Percentiles rank a stretch among this genome's conserved stretches.
These are phyloP conservation scores for Ceratocystis albifundus DNA, from an alignment of 2,329 filamentous ascomycete genomes.

Conservation along the genomic window DNA sequence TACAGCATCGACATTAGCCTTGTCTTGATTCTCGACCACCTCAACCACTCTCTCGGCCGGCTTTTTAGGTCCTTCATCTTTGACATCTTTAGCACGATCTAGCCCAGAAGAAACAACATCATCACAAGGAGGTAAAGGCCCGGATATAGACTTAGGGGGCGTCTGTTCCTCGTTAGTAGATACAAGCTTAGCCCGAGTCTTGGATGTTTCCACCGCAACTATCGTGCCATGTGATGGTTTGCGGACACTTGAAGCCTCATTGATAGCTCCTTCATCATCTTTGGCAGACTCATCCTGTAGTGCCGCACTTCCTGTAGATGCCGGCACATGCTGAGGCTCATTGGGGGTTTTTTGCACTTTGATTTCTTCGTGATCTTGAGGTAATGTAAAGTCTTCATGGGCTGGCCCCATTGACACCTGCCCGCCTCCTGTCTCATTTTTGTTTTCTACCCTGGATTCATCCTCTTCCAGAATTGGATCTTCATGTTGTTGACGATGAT, in stretches of 20 bases:
- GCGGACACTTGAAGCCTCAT: background rate
- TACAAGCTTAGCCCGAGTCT: background rate
- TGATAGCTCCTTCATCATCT: background rate
- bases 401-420: background rate
- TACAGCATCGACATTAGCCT: background rate
- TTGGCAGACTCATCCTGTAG: background rate
- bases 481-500: background rate
- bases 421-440: slow-evolving; percentile 9
- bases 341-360: background rate
- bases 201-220: background rate
- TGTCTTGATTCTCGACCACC: background rate
- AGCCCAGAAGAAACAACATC: background rate
- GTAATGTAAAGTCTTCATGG: background rate
- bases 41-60: background rate
- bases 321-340: background rate
- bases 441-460: slow-evolving; percentile 1
- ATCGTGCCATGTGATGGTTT: background rate
- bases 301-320: background rate
- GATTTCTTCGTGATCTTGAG: background rate
- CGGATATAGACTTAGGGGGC: background rate
- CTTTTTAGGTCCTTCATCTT: background rate
- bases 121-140: background rate
- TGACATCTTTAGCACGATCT: background rate
- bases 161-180: background rate
- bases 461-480: slow-evolving; percentile 14